A percentile compares a stretch with the other conserved stretches of the same genome.
Evolutionary conservation across 306 rosid species (phyloP).

Genomic region (Myrica gale): DNA sequence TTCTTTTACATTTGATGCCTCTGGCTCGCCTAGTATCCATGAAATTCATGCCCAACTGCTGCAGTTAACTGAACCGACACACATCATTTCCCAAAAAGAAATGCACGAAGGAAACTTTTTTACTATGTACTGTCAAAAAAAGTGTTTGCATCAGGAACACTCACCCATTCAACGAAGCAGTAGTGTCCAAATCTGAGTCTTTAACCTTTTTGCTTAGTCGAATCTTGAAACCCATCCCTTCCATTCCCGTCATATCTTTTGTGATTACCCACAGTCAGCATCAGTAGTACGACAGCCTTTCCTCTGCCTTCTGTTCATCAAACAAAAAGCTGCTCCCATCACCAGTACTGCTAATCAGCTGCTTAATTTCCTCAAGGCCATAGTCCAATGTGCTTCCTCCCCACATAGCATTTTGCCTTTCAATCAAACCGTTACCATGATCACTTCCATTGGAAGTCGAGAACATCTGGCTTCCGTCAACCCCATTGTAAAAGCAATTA

Average conservation of each 20-base stretch:
- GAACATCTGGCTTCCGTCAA: conserved; percentile 39
- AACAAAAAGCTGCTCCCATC: conserved; percentile 54
- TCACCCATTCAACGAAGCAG: background rate
- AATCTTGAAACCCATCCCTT: conserved; percentile 22
- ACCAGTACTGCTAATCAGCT: conserved; percentile 45
- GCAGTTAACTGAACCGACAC: conserved; percentile 28
- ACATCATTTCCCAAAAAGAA: conserved; percentile 40
- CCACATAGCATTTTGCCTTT: conserved; percentile 18
- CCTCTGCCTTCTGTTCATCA: conserved; percentile 60
- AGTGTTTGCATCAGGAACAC: conserved; percentile 17
- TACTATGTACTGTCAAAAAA: conserved; percentile 24
- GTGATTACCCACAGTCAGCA: conserved; percentile 45
- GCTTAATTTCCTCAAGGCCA: conserved; percentile 66
- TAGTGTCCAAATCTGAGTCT: conserved; percentile 26
- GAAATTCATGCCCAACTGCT: conserved; percentile 12
- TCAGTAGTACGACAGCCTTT: conserved; percentile 51
- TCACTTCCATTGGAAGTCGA: conserved; percentile 29
- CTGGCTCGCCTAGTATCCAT: background rate
- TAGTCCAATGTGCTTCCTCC: conserved; percentile 48
- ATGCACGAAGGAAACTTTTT: conserved; percentile 26
- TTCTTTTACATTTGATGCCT: background rate
- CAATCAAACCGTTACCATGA: conserved; percentile 26
- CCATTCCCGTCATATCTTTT: conserved; percentile 32
- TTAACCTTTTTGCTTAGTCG: background rate
- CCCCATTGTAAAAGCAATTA: conserved; percentile 27